Percentiles rank a stretch among this genome's conserved stretches.
phyloP scores from a whole-genome alignment of 768 basidiomycete species.

The Heimioporus sp. region DNA sequence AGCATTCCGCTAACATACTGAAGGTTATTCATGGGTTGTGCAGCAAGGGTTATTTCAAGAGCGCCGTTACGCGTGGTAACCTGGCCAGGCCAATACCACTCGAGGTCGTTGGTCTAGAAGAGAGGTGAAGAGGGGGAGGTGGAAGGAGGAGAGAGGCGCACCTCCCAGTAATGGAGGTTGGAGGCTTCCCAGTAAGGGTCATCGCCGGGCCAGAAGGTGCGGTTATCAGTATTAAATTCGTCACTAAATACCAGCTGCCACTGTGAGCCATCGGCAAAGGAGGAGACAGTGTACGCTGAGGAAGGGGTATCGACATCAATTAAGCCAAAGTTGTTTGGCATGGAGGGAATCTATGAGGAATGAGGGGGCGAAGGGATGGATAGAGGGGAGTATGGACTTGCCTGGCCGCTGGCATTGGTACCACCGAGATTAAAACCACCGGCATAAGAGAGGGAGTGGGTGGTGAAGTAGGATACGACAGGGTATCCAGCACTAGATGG shows the following conservation, averaged over 20 bases:
- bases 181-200: conserved; percentile 90
- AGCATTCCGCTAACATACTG: conserved; percentile 73
- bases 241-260: conserved; percentile 81
- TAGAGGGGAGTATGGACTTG: conserved; percentile 9
- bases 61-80: conserved; percentile 71
- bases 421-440: conserved; percentile 77
- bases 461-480: conserved; percentile 54
- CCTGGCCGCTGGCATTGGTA: conserved; percentile 75
- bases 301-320: conserved; percentile 78
- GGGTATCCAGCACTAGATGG: conserved; percentile 59
- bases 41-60: conserved; percentile 70
- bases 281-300: conserved; percentile 49
- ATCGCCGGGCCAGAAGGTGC: conserved; percentile 77
- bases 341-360: conserved; percentile 46
- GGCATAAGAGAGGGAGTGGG: conserved; percentile 40
- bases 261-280: conserved; percentile 51
- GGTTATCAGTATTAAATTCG: conserved; percentile 79
- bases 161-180: conserved; percentile 78
- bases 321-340: conserved; percentile 63
- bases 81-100: conserved; percentile 88
- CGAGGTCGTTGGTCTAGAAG: conserved; percentile 63
- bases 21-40: conserved; percentile 66
- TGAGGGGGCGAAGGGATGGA: background rate
- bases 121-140: background rate
- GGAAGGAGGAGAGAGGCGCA: conserved; percentile 17